Evolutionary conservation across 352 stramenopile species (phyloP).

Genomic region (Phytophthora litchii): DNA sequence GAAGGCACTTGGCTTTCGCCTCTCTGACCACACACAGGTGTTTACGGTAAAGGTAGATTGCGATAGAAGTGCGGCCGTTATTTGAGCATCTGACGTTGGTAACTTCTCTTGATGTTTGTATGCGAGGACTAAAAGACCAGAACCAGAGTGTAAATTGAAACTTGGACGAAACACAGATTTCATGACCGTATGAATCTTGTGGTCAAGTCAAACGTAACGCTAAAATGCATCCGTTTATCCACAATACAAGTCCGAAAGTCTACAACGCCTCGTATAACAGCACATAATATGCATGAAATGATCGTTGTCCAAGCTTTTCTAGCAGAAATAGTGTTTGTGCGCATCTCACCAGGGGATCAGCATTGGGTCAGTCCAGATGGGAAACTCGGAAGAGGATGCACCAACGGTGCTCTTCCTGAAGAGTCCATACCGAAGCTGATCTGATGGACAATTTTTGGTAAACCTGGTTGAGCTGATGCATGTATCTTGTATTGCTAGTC

Average conservation of each 20-base stretch:
- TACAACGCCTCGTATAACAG: too few species aligned
- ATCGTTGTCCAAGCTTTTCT: too few species aligned
- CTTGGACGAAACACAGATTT: too few species aligned
- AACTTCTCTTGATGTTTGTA: slow-evolving; percentile 19
- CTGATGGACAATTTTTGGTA: neutral
- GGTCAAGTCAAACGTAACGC: too few species aligned
- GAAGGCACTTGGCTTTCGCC: neutral
- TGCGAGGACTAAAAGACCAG: neutral
- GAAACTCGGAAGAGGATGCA: slow-evolving; percentile 1
- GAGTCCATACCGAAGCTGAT: neutral
- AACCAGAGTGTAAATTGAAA: too few species aligned
- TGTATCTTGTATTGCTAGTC: too few species aligned
- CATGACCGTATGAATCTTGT: too few species aligned
- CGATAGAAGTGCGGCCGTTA: neutral
- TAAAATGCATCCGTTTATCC: too few species aligned
- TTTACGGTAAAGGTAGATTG: slow-evolving; percentile 22
- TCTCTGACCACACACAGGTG: slow-evolving; percentile 11
- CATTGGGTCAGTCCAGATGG: slow-evolving; percentile 5
- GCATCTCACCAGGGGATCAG: neutral
- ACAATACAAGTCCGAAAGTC: too few species aligned
- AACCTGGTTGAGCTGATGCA: neutral
- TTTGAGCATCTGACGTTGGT: slow-evolving; percentile 13
- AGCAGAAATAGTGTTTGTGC: neutral
- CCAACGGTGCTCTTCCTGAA: neutral
- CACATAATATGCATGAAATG: too few species aligned